Evolutionary conservation across 1,284 basidiomycete genomes (phyloP).

Genomic region (Cystobasidium sp.): DNA sequence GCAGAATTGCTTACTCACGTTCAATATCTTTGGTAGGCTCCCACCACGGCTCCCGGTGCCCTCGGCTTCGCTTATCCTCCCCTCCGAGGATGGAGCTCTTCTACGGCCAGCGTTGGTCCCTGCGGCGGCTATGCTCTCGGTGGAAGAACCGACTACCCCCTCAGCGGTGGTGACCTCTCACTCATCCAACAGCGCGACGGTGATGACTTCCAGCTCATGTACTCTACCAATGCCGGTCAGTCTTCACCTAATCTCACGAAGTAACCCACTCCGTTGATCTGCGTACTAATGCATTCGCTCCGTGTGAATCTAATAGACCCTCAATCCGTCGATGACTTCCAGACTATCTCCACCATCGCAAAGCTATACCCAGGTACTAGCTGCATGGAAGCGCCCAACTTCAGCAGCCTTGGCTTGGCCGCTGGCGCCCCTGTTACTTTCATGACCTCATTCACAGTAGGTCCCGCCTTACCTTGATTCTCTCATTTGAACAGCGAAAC

Average conservation of each 20-base stretch:
- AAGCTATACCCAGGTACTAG: constrained; percentile 27
- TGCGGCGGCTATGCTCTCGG: constrained; percentile 26
- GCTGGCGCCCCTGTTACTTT: constrained; percentile 25
- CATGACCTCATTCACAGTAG: constrained; percentile 17
- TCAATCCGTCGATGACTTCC: constrained; percentile 37
- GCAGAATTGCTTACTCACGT: background rate
- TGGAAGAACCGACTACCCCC: constrained; percentile 28
- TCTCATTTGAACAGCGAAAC: background rate
- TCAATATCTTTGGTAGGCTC: background rate
- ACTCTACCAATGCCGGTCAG: constrained; percentile 31
- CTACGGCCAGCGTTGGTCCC: background rate
- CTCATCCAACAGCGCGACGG: constrained; percentile 38
- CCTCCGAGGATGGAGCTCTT: constrained; percentile 21
- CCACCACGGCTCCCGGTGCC: constrained; percentile 9
- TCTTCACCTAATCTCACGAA: background rate
- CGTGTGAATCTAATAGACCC: constrained; percentile 12
- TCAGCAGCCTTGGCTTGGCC: constrained; percentile 13
- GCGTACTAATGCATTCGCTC: background rate
- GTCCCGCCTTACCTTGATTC: background rate
- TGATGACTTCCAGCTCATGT: constrained; percentile 38
- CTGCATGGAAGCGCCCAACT: constrained; percentile 30
- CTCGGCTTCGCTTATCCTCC: constrained; percentile 35
- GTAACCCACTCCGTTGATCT: background rate
- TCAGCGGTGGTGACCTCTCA: constrained; percentile 40
- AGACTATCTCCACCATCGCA: constrained; percentile 20